Percentiles rank a stretch among this genome's conserved stretches.
phyloP scores from a whole-genome alignment of 352 stramenopile species.

The Phytophthora podocarpi region DNA sequence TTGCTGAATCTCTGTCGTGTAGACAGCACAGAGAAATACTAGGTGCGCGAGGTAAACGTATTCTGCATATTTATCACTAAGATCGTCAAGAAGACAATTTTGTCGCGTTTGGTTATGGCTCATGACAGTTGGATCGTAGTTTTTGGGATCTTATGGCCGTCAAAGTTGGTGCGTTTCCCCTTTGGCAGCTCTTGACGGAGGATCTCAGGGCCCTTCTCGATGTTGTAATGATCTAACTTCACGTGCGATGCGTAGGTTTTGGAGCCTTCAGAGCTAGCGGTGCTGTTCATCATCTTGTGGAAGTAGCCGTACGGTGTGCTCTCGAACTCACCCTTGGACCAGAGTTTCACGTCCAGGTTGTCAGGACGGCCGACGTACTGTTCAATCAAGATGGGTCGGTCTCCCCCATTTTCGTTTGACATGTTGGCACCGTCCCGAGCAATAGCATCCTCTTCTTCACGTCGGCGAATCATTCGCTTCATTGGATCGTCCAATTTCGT shows the following conservation, averaged over 20 bases:
- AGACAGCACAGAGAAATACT: too few species aligned
- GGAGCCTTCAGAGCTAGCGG: conserved; percentile 42
- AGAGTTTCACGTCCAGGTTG: conserved; percentile 80
- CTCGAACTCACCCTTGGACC: conserved; percentile 73
- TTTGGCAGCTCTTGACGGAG: conserved; percentile 56
- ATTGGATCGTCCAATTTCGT: conserved; percentile 64
- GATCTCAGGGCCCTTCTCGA: conserved; percentile 52
- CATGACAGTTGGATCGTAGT: conserved; percentile 58
- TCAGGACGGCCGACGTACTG: conserved; percentile 45
- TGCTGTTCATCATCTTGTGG: conserved; percentile 82
- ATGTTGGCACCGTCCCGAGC: conserved; percentile 49
- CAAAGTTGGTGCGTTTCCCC: conserved; percentile 75
- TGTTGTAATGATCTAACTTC: conserved; percentile 75
- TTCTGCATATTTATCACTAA: too few species aligned
- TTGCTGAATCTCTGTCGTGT: too few species aligned
- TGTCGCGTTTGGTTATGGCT: too few species aligned
- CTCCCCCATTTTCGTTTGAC: conserved; percentile 22
- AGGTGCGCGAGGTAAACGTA: too few species aligned
- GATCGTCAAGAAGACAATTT: too few species aligned
- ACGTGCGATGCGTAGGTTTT: conserved; percentile 69
- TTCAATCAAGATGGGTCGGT: not conserved
- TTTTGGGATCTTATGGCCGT: conserved; percentile 46
- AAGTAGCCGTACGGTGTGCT: conserved; percentile 86
- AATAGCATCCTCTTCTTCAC: conserved; percentile 75
- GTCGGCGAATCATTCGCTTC: conserved; percentile 62